A percentile compares a stretch with the other conserved stretches of the same genome.
Evolutionary conservation across 176 grass and related monocot genomes (phyloP).

Genomic region (Eleusine indica): DNA sequence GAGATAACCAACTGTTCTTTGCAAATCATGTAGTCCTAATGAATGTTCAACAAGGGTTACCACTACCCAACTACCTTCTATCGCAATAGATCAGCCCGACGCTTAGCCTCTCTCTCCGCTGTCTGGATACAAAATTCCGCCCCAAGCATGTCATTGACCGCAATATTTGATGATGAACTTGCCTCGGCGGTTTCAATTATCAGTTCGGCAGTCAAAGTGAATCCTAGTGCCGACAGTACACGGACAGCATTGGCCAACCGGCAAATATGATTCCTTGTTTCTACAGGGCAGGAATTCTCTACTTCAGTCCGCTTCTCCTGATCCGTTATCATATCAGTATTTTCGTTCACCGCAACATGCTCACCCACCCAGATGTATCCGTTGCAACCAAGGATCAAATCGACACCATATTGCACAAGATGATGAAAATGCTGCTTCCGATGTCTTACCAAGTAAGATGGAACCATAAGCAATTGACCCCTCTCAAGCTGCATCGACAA

Average conservation of each 20-base stretch:
- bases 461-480: constrained; percentile 72
- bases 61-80: constrained; percentile 42
- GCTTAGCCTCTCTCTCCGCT: constrained; percentile 61
- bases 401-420: constrained; percentile 65
- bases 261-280: constrained; percentile 74
- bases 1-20: background rate
- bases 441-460: constrained; percentile 79
- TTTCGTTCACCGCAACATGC: constrained; percentile 61
- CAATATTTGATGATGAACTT: constrained; percentile 51
- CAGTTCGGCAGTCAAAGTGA: constrained; percentile 71
- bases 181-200: constrained; percentile 65
- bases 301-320: constrained; percentile 1
- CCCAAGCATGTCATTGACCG: constrained; percentile 76
- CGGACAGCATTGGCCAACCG: constrained; percentile 76
- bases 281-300: constrained; percentile 52
- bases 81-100: constrained; percentile 48
- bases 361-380: constrained; percentile 92
- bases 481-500: constrained; percentile 69
- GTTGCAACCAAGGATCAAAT: constrained; percentile 91
- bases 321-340: constrained; percentile 29
- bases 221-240: constrained; percentile 71
- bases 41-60: background rate
- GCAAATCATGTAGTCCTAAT: background rate
- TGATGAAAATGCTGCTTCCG: constrained; percentile 93
- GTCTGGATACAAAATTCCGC: constrained; percentile 87